A percentile compares a stretch with the other conserved stretches of the same genome.
These are phyloP conservation scores for Paracoccidioides lutzii DNA, from an alignment of 2,329 filamentous ascomycete species.

Conservation along the genomic window DNA sequence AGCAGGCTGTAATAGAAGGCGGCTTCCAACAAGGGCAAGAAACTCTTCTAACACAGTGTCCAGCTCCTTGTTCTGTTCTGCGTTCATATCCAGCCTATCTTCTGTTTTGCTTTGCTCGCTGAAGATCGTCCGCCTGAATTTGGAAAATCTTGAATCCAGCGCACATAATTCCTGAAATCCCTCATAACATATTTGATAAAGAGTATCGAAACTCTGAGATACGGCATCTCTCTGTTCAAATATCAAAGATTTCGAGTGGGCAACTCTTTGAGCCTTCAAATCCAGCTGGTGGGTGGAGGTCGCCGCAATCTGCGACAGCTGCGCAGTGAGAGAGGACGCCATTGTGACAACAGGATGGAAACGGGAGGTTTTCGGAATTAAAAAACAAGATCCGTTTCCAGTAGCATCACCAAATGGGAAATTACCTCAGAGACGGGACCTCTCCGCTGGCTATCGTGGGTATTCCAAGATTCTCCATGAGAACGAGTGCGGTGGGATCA, in stretches of 20 bases:
- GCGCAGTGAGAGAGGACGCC: slow-evolving; percentile 78
- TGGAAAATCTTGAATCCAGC: slow-evolving; percentile 64
- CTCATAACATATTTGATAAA: slow-evolving; percentile 76
- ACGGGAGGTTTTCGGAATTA: neutral
- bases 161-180: slow-evolving; percentile 86
- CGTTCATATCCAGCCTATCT: slow-evolving; percentile 74
- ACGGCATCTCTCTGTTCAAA: slow-evolving; percentile 78
- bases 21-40: slow-evolving; percentile 62
- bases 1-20: slow-evolving; percentile 70
- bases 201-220: slow-evolving; percentile 76
- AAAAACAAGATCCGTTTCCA: neutral
- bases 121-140: slow-evolving; percentile 70
- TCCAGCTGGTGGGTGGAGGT: slow-evolving; percentile 84
- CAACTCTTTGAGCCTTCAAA: slow-evolving; percentile 79
- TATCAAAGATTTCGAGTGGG: slow-evolving; percentile 87
- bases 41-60: slow-evolving; percentile 69
- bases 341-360: slow-evolving; percentile 36
- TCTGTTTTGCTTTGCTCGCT: slow-evolving; percentile 84
- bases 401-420: neutral
- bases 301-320: slow-evolving; percentile 83
- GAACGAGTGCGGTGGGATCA: neutral
- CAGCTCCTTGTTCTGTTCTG: slow-evolving; percentile 67
- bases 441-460: neutral
- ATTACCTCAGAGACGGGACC: neutral
- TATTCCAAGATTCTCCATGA: neutral